Evolutionary conservation across 768 basidiomycete genomes (phyloP).

Genomic region (Pleurotus eryngii): DNA sequence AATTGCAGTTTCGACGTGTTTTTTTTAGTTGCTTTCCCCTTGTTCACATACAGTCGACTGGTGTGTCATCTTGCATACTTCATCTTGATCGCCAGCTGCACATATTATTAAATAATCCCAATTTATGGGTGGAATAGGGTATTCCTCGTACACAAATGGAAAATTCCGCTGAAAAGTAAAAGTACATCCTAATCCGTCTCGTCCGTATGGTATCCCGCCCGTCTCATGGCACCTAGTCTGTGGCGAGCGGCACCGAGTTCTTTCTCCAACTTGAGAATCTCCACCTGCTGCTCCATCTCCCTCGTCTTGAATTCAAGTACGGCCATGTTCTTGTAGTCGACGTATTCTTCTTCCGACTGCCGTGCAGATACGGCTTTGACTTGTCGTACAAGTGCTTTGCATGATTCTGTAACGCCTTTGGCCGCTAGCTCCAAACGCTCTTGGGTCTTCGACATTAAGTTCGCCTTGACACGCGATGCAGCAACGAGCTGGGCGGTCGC

Average conservation of each 20-base stretch:
- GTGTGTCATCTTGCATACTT: neutral
- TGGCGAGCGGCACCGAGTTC: conserved; percentile 86
- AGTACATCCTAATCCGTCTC: conserved; percentile 57
- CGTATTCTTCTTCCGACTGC: conserved; percentile 76
- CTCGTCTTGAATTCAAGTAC: conserved; percentile 92
- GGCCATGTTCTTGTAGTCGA: conserved; percentile 90
- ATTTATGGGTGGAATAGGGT: conserved; percentile 4
- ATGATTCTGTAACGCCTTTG: conserved; percentile 96
- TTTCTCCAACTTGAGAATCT: conserved; percentile 94
- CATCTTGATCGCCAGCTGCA: neutral
- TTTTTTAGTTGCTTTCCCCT: conserved; percentile 3
- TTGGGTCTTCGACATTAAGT: conserved; percentile 98
- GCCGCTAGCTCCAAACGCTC: conserved; percentile 94
- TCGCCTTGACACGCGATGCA: conserved; percentile 96
- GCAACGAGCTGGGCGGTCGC: conserved; percentile 98
- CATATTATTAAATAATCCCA: neutral
- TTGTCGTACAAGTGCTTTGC: conserved; percentile 92
- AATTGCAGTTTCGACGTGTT: neutral
- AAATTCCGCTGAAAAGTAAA: conserved; percentile 11
- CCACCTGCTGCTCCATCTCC: conserved; percentile 99
- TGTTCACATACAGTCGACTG: neutral
- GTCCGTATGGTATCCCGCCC: conserved; percentile 86
- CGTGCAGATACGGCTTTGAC: conserved; percentile 93
- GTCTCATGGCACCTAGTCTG: conserved; percentile 78
- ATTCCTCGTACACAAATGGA: neutral